phyloP scores from a whole-genome alignment of 2,329 filamentous ascomycete species.

The Mariannaea sp. region DNA sequence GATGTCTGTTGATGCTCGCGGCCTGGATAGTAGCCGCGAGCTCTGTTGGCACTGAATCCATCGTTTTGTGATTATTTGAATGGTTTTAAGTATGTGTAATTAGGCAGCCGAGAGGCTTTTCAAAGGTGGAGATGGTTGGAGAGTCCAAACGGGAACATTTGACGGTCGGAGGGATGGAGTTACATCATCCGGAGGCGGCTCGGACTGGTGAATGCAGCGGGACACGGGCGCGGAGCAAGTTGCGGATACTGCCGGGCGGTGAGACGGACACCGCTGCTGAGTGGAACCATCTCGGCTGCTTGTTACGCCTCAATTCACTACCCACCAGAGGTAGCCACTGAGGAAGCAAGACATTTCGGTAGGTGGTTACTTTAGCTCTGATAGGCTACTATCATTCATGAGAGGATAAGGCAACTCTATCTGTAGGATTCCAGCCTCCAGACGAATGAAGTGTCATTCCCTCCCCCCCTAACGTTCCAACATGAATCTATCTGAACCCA shows the following conservation, averaged over 20 bases:
- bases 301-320: too few species aligned
- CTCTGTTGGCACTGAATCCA: conserved; percentile 65
- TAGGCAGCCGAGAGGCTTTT: not conserved
- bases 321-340: too few species aligned
- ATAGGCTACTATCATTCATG: too few species aligned
- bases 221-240: conserved; percentile 13
- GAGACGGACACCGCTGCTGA: too few species aligned
- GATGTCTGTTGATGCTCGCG: conserved; percentile 73
- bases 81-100: not conserved
- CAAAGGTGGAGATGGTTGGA: not conserved
- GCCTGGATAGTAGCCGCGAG: conserved; percentile 81
- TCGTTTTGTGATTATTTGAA: conserved; percentile 38
- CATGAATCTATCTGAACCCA: too few species aligned
- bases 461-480: too few species aligned
- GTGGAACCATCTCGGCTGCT: too few species aligned
- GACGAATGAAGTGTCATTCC: too few species aligned
- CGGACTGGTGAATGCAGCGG: conserved; percentile 30
- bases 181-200: conserved; percentile 4
- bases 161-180: not conserved
- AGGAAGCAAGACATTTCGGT: too few species aligned
- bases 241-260: conserved; percentile 41
- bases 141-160: not conserved
- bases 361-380: too few species aligned
- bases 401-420: too few species aligned
- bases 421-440: too few species aligned